Conservation (phyloP, 768 basidiomycete species). For the Terana coerulea region DNA sequence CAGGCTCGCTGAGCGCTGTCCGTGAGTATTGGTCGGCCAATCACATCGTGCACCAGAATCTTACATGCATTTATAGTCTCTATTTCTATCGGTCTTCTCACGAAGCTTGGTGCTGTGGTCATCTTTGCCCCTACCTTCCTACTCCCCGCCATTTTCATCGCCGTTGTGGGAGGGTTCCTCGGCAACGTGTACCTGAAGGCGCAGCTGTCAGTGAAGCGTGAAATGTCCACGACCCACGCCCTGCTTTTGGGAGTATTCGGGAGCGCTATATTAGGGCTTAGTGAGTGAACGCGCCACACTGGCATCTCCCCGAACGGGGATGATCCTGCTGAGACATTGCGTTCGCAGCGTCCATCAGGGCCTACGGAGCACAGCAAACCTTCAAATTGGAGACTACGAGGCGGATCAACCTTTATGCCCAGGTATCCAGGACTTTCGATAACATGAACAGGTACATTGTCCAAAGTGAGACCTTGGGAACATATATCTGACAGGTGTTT, state of each 20-base stretch:
- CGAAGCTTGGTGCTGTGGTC: slow-evolving; percentile 36
- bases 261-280: slow-evolving; percentile 49
- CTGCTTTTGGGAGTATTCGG: slow-evolving; percentile 51
- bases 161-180: slow-evolving; percentile 39
- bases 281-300: slow-evolving; percentile 31
- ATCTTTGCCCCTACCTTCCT: slow-evolving; percentile 39
- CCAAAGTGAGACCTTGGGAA: too few species aligned
- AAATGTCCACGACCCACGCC: slow-evolving; percentile 48
- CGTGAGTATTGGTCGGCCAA: background rate
- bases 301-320: background rate
- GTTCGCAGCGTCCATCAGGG: slow-evolving; percentile 49
- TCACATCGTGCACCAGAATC: slow-evolving; percentile 21
- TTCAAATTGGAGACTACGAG: slow-evolving; percentile 43
- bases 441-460: slow-evolving; percentile 30
- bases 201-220: slow-evolving; percentile 54
- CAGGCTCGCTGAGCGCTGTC: background rate
- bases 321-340: background rate
- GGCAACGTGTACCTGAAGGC: slow-evolving; percentile 57
- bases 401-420: slow-evolving; percentile 52
- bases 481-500: too few species aligned
- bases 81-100: slow-evolving; percentile 27
- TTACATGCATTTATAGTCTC: slow-evolving; percentile 20
- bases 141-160: slow-evolving; percentile 35
- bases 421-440: slow-evolving; percentile 44
- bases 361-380: slow-evolving; percentile 53